Percentiles rank a stretch among this genome's conserved stretches.
Conservation (phyloP, 495 filamentous ascomycete species). For the Xylaria telfairii region DNA sequence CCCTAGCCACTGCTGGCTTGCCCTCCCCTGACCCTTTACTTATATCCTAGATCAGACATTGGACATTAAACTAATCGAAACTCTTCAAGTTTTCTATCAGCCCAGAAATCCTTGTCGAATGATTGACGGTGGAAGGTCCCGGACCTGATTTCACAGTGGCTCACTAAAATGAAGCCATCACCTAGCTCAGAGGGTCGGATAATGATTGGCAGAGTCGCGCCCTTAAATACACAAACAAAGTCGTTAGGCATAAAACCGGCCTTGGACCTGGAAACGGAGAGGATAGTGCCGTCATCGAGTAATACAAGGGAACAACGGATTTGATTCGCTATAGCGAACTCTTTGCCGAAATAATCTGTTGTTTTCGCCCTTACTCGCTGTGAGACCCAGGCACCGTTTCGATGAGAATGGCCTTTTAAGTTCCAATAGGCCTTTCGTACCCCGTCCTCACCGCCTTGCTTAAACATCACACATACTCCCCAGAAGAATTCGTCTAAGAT, state of each 20-base stretch:
- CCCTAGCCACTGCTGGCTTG: neutral
- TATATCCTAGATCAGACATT: too few species aligned
- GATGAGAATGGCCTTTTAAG: neutral
- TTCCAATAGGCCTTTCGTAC: neutral
- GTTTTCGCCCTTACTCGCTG: neutral
- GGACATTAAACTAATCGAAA: neutral
- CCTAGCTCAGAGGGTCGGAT: neutral
- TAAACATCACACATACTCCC: neutral
- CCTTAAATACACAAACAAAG: conserved; percentile 2
- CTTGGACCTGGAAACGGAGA: neutral
- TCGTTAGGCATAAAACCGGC: neutral
- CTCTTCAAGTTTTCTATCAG: neutral
- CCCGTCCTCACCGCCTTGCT: neutral
- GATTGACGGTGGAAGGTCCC: neutral
- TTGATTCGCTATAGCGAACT: neutral
- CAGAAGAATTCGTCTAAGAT: neutral
- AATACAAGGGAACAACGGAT: neutral
- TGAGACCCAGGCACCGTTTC: neutral
- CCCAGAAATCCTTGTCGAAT: conserved; percentile 11
- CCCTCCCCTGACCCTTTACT: neutral
- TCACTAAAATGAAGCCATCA: neutral
- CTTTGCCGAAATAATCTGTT: conserved; percentile 1
- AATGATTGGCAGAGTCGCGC: neutral
- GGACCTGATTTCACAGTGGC: conserved; percentile 1
- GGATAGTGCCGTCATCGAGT: conserved; percentile 5